Percentiles rank a stretch among this genome's conserved stretches.
These are phyloP conservation scores for Pseudozyma thailandica DNA, from an alignment of 1,284 basidiomycete genomes.

Conservation along the genomic window DNA sequence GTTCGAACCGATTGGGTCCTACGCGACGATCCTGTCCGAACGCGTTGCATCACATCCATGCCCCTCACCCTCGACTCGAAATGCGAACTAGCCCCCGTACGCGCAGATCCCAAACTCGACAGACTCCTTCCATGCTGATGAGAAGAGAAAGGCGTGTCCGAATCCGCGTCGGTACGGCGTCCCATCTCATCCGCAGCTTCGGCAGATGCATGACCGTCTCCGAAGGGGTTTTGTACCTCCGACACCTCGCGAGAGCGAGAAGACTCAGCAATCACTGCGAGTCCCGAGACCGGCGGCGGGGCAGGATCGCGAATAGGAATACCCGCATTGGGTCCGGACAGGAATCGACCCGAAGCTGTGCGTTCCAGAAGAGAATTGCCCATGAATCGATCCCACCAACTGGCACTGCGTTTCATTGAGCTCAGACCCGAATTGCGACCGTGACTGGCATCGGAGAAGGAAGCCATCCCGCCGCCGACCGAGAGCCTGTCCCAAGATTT, in stretches of 20 bases:
- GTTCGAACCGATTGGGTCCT: constrained; percentile 37
- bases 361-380: constrained; percentile 52
- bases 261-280: constrained; percentile 49
- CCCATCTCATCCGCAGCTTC: constrained; percentile 32
- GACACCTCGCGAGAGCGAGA: constrained; percentile 39
- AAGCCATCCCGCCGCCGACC: constrained; percentile 24
- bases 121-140: constrained; percentile 36
- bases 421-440: constrained; percentile 5
- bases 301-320: constrained; percentile 61
- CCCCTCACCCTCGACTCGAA: constrained; percentile 49
- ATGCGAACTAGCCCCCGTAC: constrained; percentile 48
- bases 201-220: background rate
- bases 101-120: constrained; percentile 51
- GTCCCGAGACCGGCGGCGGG: constrained; percentile 34
- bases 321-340: constrained; percentile 32
- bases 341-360: constrained; percentile 49
- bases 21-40: constrained; percentile 48
- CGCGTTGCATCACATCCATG: constrained; percentile 63
- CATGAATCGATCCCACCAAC: constrained; percentile 64
- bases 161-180: constrained; percentile 6
- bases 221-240: constrained; percentile 14
- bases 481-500: constrained; percentile 28
- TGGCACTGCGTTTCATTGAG: constrained; percentile 51
- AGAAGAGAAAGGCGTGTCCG: constrained; percentile 2
- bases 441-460: constrained; percentile 47